A percentile compares a stretch with the other conserved stretches of the same genome.
Evolutionary conservation across 345 rosid genomes (phyloP).

Genomic region (Microcos paniculata): DNA sequence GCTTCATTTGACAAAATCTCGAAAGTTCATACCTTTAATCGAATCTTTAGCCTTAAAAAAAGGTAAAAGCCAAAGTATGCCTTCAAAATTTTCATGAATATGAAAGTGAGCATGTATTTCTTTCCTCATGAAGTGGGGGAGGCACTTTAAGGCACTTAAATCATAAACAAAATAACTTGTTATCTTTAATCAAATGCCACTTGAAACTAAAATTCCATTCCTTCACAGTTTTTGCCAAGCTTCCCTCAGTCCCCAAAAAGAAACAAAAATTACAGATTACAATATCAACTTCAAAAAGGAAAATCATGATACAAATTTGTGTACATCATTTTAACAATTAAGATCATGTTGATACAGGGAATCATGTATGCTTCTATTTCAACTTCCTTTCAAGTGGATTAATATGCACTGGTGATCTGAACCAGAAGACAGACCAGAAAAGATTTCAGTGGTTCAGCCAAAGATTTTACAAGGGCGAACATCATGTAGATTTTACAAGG

Average conservation of each 20-base stretch:
- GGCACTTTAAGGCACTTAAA: neutral
- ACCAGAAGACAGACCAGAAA: neutral
- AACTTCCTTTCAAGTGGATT: neutral
- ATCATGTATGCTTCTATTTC: neutral
- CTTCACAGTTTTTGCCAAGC: neutral
- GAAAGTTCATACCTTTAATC: too few relatives aligned
- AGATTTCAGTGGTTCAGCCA: constrained; percentile 5
- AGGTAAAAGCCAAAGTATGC: too few relatives aligned
- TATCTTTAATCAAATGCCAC: too few relatives aligned
- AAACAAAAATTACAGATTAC: neutral
- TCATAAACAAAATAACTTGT: neutral
- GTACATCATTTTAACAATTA: neutral
- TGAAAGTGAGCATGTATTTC: too few relatives aligned
- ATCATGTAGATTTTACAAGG: neutral
- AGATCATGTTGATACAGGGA: neutral
- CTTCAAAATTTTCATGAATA: too few relatives aligned
- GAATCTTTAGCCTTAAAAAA: too few relatives aligned
- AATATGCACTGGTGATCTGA: neutral
- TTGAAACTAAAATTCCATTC: neutral
- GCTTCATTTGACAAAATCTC: too few relatives aligned
- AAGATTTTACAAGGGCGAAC: neutral
- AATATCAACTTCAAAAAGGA: neutral
- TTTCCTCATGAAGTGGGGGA: neutral
- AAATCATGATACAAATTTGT: neutral
- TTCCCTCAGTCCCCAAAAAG: neutral